A percentile compares a stretch with the other conserved stretches of the same genome.
These are phyloP conservation scores for Areca catechu DNA, from an alignment of 176 grass and related monocot genomes.

Conservation along the genomic window DNA sequence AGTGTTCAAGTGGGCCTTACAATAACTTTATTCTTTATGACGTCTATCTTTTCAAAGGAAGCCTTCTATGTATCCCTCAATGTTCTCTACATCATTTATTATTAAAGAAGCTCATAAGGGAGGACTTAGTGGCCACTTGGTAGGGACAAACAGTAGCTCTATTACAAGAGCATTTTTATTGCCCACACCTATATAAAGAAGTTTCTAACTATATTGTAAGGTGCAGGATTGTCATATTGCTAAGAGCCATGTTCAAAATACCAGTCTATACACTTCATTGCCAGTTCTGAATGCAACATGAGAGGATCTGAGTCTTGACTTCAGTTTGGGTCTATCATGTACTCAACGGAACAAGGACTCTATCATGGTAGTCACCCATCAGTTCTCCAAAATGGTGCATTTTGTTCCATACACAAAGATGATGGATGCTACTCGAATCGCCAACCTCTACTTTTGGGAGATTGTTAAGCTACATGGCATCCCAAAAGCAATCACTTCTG, in stretches of 20 bases:
- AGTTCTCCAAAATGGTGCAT: background rate
- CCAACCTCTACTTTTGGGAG: background rate
- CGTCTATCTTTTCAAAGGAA: background rate
- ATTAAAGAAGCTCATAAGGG: background rate
- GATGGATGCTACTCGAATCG: background rate
- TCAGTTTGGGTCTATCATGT: background rate
- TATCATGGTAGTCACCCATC: background rate
- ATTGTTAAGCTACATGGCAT: background rate
- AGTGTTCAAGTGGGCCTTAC: too few relatives aligned
- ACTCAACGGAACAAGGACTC: background rate
- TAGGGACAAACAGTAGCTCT: too few relatives aligned
- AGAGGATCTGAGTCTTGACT: background rate
- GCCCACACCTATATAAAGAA: background rate
- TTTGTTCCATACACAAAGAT: background rate
- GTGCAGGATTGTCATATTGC: background rate
- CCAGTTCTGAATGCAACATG: background rate
- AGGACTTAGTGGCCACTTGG: background rate
- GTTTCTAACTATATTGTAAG: too few relatives aligned
- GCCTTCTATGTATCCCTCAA: background rate
- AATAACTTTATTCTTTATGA: background rate
- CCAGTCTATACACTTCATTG: background rate
- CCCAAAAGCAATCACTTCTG: background rate
- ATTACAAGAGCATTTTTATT: background rate
- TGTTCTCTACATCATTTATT: background rate
- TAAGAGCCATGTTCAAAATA: slow-evolving; percentile 4